phyloP scores from a whole-genome alignment of 768 basidiomycete genomes.

The Lyophyllum semitale region DNA sequence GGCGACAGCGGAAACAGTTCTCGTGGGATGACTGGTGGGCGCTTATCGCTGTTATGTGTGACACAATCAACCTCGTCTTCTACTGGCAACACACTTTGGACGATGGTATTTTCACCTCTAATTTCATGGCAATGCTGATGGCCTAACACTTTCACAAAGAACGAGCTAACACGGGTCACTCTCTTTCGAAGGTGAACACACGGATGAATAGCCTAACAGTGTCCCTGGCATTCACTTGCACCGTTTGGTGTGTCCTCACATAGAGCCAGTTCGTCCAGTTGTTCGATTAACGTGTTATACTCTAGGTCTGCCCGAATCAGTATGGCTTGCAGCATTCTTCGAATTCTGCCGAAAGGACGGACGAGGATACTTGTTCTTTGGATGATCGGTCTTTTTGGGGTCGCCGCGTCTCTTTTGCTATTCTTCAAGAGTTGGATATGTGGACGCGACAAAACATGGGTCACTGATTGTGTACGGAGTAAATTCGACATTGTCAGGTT shows the following conservation, averaged over 20 bases:
- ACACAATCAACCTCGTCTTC: slow-evolving; percentile 10
- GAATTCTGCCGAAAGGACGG: slow-evolving; percentile 12
- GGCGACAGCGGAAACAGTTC: slow-evolving; percentile 9
- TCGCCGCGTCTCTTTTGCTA: slow-evolving; percentile 7
- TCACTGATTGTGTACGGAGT: slow-evolving; percentile 12
- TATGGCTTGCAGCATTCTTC: slow-evolving; percentile 20
- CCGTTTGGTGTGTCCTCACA: slow-evolving; percentile 14
- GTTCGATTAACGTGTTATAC: neutral
- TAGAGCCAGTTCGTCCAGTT: neutral
- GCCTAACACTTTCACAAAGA: neutral
- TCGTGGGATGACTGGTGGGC: slow-evolving; percentile 18
- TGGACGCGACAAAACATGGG: slow-evolving; percentile 5
- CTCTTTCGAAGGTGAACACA: neutral
- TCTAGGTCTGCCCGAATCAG: slow-evolving; percentile 22
- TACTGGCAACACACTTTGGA: slow-evolving; percentile 4
- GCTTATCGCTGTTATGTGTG: slow-evolving; percentile 8
- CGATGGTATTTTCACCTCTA: slow-evolving; percentile 1
- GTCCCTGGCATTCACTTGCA: slow-evolving; percentile 16
- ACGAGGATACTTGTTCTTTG: slow-evolving; percentile 5
- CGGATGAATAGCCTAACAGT: neutral
- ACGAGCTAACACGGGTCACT: neutral
- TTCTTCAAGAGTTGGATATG: slow-evolving; percentile 16
- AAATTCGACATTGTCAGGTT: slow-evolving; percentile 12
- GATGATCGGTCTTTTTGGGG: slow-evolving; percentile 5
- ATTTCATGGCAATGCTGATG: neutral